Base-by-base conservation (phyloP, 179 eudicot genomes). In the Corrigiola litoralis region DNA sequence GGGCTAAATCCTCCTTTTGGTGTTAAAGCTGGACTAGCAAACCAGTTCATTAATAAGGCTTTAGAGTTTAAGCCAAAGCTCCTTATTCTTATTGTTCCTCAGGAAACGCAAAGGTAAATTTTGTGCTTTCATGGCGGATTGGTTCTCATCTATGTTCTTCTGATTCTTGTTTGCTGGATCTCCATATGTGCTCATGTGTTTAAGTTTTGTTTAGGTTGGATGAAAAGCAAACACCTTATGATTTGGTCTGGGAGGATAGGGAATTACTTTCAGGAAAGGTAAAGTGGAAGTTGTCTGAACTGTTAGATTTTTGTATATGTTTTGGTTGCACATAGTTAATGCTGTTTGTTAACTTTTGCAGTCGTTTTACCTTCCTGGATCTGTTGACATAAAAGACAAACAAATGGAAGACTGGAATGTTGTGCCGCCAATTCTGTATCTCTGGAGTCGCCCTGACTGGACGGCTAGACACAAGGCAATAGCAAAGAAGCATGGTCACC, bases 1-100 rank as follows among this genome's bases (percentile, higher is more conserved):
- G 99, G 99, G 65, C 71, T 94, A 61, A 94, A 86, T 76, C 97
- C 97, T 58, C 99, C 97, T 17, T 94, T 90, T 75, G 99, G 99
- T 50, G 86, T 80, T 33, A 74, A 85, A 68, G 91, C 88, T 51
- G 16, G 72, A 25, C 85, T 76, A 60, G 99, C 97, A 50, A 94
- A 94, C 81, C 77, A 83, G 87, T 94, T 94, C 67, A 85, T 94
- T 33, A 62, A 85, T 37, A 82, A 86, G 76, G 99, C 97, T 38
- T 97, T 91, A n/a, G 67, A 81, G 75, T 91, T 91, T 62, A 83
- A 83, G 65, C 97, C 97, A 13, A 94, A 94, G 81, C 91, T 94
- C 54, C 49, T 94, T 48, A 77, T 94, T 76, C 95, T 94, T 31
- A 90, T 90, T 56, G 97, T 82, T 64, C 99, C 96, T 14, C 58